phyloP scores from a whole-genome alignment of 495 filamentous ascomycete genomes.

The Lentithecium fluviatile region DNA sequence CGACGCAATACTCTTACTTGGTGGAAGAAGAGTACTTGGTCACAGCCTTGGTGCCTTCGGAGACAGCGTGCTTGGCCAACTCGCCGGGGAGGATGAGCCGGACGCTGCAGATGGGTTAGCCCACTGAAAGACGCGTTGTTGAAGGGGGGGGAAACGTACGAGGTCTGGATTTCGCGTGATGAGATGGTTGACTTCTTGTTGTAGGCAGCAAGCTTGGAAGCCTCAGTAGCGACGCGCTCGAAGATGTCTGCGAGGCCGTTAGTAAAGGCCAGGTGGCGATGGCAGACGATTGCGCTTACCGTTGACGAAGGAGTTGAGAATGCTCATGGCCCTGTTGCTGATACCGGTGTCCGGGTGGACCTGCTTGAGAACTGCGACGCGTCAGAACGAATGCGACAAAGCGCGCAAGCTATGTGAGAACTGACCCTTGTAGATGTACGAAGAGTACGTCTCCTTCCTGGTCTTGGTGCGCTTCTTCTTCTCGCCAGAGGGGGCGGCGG shows the following conservation, averaged over 20 bases:
- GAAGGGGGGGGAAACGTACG: conserved; percentile 51
- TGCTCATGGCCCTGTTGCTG: conserved; percentile 99
- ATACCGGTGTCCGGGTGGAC: conserved; percentile 99
- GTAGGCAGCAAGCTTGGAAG: conserved; percentile 98
- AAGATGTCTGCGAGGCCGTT: conserved; percentile 76
- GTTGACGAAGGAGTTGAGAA: conserved; percentile 99
- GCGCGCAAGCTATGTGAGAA: conserved; percentile 26
- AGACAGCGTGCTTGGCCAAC: conserved; percentile 98
- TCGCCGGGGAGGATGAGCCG: conserved; percentile 97
- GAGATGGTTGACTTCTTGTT: conserved; percentile 99
- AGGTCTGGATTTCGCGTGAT: conserved; percentile 98
- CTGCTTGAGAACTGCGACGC: conserved; percentile 89
- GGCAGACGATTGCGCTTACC: conserved; percentile 57
- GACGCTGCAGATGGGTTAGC: conserved; percentile 53
- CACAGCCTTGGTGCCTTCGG: conserved; percentile 99
- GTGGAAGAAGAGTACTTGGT: conserved; percentile 99
- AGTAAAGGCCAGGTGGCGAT: background rate
- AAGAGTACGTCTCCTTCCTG: conserved; percentile 99
- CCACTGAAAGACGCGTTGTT: background rate
- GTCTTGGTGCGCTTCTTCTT: conserved; percentile 99
- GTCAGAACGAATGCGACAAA: conserved; percentile 39
- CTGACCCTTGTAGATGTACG: conserved; percentile 99
- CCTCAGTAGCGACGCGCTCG: conserved; percentile 98
- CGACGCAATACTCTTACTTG: conserved; percentile 64
- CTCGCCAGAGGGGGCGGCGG: conserved; percentile 81